These are phyloP conservation scores for Cercophora scortea DNA, from an alignment of 495 filamentous ascomycete species.

Conservation along the genomic window DNA sequence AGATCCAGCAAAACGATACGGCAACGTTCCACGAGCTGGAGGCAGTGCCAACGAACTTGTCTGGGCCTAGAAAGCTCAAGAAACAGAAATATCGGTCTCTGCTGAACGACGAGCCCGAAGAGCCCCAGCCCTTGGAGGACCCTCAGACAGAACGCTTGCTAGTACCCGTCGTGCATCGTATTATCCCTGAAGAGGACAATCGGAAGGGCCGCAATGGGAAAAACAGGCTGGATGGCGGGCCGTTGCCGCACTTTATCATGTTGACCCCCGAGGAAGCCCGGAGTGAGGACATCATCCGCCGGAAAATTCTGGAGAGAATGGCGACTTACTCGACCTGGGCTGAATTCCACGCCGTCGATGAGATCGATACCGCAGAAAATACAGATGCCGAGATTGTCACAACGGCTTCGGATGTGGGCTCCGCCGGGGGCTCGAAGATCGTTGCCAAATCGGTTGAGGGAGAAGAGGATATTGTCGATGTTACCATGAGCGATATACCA, in stretches of 20 bases:
- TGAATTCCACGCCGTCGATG: conserved; percentile 38
- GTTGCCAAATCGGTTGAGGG: conserved; percentile 72
- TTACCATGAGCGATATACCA: conserved; percentile 66
- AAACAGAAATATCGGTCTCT: conserved; percentile 40
- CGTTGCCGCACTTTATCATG: conserved; percentile 44
- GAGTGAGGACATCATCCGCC: conserved; percentile 40
- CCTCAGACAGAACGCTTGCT: conserved; percentile 63
- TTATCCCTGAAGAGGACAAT: conserved; percentile 9
- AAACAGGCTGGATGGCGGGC: conserved; percentile 16
- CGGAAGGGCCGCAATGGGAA: conserved; percentile 1
- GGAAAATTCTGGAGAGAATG: conserved; percentile 42
- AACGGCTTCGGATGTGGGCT: conserved; percentile 65
- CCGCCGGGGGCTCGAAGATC: conserved; percentile 59
- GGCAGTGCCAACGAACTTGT: conserved; percentile 65
- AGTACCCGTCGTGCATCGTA: conserved; percentile 70
- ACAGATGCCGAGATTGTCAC: conserved; percentile 65
- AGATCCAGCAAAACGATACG: conserved; percentile 55
- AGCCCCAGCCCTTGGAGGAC: conserved; percentile 51
- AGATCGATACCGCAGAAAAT: conserved; percentile 39
- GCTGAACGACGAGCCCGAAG: conserved; percentile 43
- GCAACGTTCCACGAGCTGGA: conserved; percentile 78
- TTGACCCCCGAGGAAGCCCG: conserved; percentile 42
- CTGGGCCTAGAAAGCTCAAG: conserved; percentile 34
- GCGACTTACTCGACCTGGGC: conserved; percentile 35
- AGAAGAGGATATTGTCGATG: conserved; percentile 85